phyloP scores from a whole-genome alignment of 2,329 filamentous ascomycete species.

The Exophiala lecanii-corni region DNA sequence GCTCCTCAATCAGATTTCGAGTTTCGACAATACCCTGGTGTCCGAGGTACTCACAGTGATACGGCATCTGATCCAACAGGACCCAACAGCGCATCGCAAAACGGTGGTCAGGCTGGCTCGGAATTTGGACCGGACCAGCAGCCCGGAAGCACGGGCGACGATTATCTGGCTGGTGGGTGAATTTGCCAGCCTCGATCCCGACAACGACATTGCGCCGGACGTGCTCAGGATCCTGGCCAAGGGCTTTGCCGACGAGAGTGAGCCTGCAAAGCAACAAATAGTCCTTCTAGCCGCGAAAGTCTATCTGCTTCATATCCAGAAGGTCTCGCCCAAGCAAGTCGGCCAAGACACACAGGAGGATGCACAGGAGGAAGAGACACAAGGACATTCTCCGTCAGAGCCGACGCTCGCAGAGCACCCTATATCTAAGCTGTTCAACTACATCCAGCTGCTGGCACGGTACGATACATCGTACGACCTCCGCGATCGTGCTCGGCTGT shows the following conservation, averaged over 20 bases:
- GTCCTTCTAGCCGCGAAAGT: constrained; percentile 92
- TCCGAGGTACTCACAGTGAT: constrained; percentile 94
- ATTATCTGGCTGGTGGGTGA: constrained; percentile 98
- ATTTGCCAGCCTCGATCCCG: constrained; percentile 72
- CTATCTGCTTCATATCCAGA: constrained; percentile 75
- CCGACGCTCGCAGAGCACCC: constrained; percentile 54
- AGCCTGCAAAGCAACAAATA: constrained; percentile 85
- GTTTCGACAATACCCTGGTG: constrained; percentile 74
- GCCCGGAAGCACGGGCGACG: constrained; percentile 82
- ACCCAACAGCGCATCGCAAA: constrained; percentile 71
- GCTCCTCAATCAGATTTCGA: constrained; percentile 80
- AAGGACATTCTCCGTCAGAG: constrained; percentile 29
- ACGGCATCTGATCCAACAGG: constrained; percentile 88
- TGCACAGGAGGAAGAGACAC: constrained; percentile 28
- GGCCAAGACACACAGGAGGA: constrained; percentile 22
- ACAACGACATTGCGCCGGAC: constrained; percentile 88
- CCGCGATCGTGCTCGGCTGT: constrained; percentile 83
- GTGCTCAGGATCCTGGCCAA: constrained; percentile 83
- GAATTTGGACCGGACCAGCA: constrained; percentile 82
- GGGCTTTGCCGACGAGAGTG: constrained; percentile 76
- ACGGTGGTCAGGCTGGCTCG: constrained; percentile 87
- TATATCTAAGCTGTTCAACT: constrained; percentile 74
- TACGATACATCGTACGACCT: constrained; percentile 96
- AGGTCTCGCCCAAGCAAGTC: constrained; percentile 13
- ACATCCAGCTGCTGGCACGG: constrained; percentile 75